Evolutionary conservation across 2,329 filamentous ascomycete genomes (phyloP), one percentile per base, ranked within the genome.

Genomic region (Pezicula carpinea): DNA sequence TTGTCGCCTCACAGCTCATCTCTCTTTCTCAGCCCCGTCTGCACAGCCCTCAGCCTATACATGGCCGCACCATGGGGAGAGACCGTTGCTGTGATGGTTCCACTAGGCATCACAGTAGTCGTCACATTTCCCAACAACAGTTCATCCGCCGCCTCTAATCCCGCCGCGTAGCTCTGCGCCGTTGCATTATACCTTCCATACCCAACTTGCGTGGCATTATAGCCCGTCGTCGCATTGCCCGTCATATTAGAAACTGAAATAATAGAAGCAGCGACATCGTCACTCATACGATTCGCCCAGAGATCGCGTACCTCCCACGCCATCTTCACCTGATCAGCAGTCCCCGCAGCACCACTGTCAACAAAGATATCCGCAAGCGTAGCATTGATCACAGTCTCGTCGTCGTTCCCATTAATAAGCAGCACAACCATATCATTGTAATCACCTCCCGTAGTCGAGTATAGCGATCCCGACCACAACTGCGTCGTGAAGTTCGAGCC

Each of bases 241-340:
- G 58, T 52, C 5, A 62, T 60, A 10, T 62, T 60, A 3, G 62
- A 68, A 0, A 69, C 69, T 43, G 69, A 64, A 11, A 79, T 64
- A 23, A 79, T 66, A 0, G 64, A 60, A 19, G 58, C 56, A 1
- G 75, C 74, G 33, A 69, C 68, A 3, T 61, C 65, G 39, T 71
- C 64, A 17, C 60, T 64, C 74, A 81, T 77, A n/a, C 77, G 65
- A 50, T 73, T 71, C 4, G 69, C 74, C 77, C 77, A 80, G 1
- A 80, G 63, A 56, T 80, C 76, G 40, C 71, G 72, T 5, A 80
- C 63, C 50, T 77, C 74, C 74, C 75, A 80, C 0, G 61, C 63
- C 51, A 69, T 59, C 19, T 64, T 57, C 0, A 71, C 59, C 58
- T 75, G 64, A 1, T 60, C 48, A 0, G 70, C 71, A 1, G 69